Evolutionary conservation across 495 filamentous ascomycete genomes (phyloP), one percentile per base, ranked within the genome.

Genomic region (Emericellopsis terricola): DNA sequence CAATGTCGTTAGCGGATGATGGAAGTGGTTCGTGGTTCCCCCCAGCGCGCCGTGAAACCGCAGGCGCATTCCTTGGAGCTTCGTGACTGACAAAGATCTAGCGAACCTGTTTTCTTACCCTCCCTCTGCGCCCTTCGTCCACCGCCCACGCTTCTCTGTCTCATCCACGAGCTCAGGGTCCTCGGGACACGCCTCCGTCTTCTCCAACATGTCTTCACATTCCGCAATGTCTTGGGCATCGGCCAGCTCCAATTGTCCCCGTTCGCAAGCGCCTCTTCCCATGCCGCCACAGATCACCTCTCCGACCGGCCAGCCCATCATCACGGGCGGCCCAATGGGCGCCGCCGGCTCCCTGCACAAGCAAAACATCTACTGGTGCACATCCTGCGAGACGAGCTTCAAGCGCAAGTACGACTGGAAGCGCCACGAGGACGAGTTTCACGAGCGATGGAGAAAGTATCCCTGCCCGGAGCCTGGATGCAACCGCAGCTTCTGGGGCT

Each of bases 401-500:
- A 60, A 64, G 43, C 50, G 60, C 36, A 65, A 65, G 44, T 62
- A 62, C 38, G 61, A 64, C 47, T 65, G 61, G 61, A 65, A 64
- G 51, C 44, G 60, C 10, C 61, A 65, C 45, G 60, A 64, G 34
- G 61, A 65, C 42, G 60, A 64, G 41, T 61, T 65, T 38, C 61
- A 65, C 53, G 61, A 65, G 41, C 57, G 61, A 24, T 60, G 57
- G 38, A 57, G 57, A 38, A 57, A 58, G 33, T 65, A 65, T 35
- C 61, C 61, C 6, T 65, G 61, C 37, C 55, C 57, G 8, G 46
- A 46, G 29, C 35, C 35, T 5, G 51, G 44, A 43, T 65, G 61
- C 46, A 61, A 60, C 40, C 58, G 57, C 47, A 52, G 57, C 39
- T 64, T 64, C 38, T 64, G 57, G 58, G 58, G 58, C 14, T 56